Conservation (phyloP, 345 rosid genomes). For the Noccaea caerulescens region DNA sequence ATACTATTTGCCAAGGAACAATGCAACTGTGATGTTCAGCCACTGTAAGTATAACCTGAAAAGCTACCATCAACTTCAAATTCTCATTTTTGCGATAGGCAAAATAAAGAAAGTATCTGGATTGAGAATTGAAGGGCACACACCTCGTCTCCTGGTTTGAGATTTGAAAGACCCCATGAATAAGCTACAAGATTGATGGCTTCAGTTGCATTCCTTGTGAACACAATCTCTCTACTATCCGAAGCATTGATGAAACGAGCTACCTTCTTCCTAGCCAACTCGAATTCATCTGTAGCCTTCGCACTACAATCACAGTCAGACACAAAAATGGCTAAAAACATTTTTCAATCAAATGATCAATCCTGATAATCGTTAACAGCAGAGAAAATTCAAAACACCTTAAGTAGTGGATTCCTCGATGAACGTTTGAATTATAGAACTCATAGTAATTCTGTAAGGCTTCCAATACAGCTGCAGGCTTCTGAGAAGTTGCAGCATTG, state of each 20-base stretch:
- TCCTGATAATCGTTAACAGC: neutral
- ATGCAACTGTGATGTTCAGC: conserved; percentile 96
- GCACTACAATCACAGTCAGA: conserved; percentile 53
- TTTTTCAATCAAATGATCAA: conserved; percentile 9
- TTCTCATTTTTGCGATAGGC: conserved; percentile 18
- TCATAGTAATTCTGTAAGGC: conserved; percentile 76
- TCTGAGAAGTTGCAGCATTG: conserved; percentile 97
- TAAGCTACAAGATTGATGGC: conserved; percentile 93
- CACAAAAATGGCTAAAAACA: neutral
- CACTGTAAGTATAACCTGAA: conserved; percentile 70
- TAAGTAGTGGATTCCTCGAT: conserved; percentile 80
- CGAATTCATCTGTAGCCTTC: conserved; percentile 90
- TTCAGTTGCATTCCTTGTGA: conserved; percentile 95
- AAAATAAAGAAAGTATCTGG: neutral
- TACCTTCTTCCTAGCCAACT: conserved; percentile 87
- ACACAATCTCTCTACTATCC: conserved; percentile 72
- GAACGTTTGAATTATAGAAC: conserved; percentile 84
- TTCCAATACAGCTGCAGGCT: conserved; percentile 71
- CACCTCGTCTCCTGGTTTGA: conserved; percentile 85
- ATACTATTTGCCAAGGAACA: conserved; percentile 95
- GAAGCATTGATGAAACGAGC: conserved; percentile 81
- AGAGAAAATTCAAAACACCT: conserved; percentile 49
- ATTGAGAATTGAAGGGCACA: conserved; percentile 27
- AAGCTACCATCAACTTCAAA: conserved; percentile 36
- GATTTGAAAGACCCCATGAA: conserved; percentile 78